A percentile compares a stretch with the other conserved stretches of the same genome.
These are phyloP conservation scores for Suillus brevipes DNA, from an alignment of 768 basidiomycete genomes.

Conservation along the genomic window DNA sequence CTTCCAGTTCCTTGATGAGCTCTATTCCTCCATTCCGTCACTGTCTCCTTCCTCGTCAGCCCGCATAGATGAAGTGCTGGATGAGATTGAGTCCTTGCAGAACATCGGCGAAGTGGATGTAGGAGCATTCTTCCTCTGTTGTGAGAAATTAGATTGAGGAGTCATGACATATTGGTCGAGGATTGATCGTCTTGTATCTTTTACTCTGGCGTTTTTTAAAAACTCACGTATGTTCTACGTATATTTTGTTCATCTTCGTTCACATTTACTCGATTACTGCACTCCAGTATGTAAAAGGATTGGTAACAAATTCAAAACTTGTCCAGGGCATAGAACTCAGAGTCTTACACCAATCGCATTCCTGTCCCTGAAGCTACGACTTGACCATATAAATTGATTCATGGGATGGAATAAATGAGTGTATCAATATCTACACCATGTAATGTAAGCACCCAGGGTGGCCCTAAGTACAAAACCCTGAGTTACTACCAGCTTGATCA, in stretches of 20 bases:
- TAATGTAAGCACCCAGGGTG: not conserved
- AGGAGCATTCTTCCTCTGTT: not conserved
- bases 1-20: constrained; percentile 23
- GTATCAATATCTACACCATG: not conserved
- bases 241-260: not conserved
- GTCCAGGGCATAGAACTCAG: too few relatives aligned
- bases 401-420: not conserved
- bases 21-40: constrained; percentile 31
- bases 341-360: too few relatives aligned
- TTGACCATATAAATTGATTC: not conserved
- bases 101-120: constrained; percentile 25
- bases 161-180: not conserved
- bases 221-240: not conserved
- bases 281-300: not conserved
- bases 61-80: too few relatives aligned
- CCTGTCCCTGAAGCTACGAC: not conserved
- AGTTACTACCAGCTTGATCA: too few relatives aligned
- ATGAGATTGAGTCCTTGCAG: constrained; percentile 24
- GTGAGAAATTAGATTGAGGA: not conserved
- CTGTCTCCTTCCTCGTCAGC: constrained; percentile 11
- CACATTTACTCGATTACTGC: not conserved
- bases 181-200: not conserved
- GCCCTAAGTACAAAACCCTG: not conserved
- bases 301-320: not conserved
- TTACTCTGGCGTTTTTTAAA: not conserved